Evolutionary conservation across 2,329 filamentous ascomycete species (phyloP).

Genomic region (Lizonia empirigonia): DNA sequence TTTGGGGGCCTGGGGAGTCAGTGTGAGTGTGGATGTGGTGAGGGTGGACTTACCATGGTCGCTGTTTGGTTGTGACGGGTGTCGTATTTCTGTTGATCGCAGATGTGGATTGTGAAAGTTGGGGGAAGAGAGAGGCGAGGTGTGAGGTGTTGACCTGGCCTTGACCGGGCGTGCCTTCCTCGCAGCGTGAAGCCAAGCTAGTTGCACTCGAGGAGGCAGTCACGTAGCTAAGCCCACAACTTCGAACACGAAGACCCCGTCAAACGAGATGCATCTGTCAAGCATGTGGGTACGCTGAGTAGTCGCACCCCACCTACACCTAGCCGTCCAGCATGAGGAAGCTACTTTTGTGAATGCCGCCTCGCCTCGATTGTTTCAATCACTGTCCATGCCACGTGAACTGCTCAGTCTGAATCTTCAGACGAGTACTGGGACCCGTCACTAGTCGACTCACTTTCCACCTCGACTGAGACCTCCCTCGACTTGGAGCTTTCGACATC

Average conservation of each 20-base stretch:
- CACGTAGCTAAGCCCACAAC: constrained; percentile 2
- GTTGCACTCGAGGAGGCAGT: constrained; percentile 15
- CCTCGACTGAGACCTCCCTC: background rate
- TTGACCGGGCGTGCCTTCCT: constrained; percentile 27
- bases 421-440: constrained; percentile 16
- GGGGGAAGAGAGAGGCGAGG: background rate
- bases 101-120: background rate
- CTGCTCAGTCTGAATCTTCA: constrained; percentile 20
- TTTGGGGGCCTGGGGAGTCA: constrained; percentile 57
- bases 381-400: too few relatives aligned
- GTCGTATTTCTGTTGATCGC: too few relatives aligned
- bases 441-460: constrained; percentile 2
- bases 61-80: background rate
- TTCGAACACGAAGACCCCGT: background rate
- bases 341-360: too few relatives aligned
- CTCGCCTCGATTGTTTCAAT: too few relatives aligned
- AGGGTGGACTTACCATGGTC: constrained; percentile 15
- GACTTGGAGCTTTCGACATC: background rate
- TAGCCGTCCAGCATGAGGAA: too few relatives aligned
- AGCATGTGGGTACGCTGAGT: too few relatives aligned
- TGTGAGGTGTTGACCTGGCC: background rate
- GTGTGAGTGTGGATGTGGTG: background rate
- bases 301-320: too few relatives aligned
- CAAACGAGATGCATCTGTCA: background rate
- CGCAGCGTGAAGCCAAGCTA: constrained; percentile 9